A percentile compares a stretch with the other conserved stretches of the same genome.
Evolutionary conservation across 371 early-diverging fungal species (phyloP).

Genomic region (Zopfochytrium polystomum): DNA sequence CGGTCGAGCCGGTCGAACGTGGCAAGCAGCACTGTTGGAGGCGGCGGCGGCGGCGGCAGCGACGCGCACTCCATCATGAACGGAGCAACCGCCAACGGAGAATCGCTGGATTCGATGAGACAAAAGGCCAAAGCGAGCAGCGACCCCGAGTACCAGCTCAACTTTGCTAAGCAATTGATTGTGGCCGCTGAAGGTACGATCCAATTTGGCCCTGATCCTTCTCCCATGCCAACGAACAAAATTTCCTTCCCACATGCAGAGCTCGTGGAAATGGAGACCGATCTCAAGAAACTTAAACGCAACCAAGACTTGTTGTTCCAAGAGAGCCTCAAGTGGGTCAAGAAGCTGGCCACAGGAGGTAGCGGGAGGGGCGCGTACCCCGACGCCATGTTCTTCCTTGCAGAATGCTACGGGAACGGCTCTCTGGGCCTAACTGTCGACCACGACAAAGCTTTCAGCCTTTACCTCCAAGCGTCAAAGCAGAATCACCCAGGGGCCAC

Average conservation of each 20-base stretch:
- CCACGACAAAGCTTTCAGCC: constrained; percentile 84
- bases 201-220: no score
- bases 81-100: no score
- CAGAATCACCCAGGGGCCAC: constrained; percentile 88
- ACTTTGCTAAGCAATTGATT: constrained; percentile 62
- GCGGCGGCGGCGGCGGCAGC: no score
- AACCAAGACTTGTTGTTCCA: constrained; percentile 61
- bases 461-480: constrained; percentile 90
- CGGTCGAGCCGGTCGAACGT: constrained; percentile 13
- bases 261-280: constrained; percentile 54
- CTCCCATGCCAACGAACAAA: not conserved
- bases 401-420: constrained; percentile 75
- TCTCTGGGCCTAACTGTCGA: constrained; percentile 72
- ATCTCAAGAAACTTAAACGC: constrained; percentile 63
- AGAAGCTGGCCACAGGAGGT: constrained; percentile 68
- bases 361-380: constrained; percentile 61
- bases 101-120: constrained; percentile 72
- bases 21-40: no score
- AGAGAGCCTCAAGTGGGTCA: constrained; percentile 78
- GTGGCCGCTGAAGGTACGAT: constrained; percentile 33
- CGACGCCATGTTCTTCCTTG: constrained; percentile 90
- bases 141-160: constrained; percentile 75
- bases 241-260: constrained; percentile 4
- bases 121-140: constrained; percentile 67
- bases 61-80: no score